Evolutionary conservation across 1,284 basidiomycete species (phyloP).

Genomic region (Moniliophthora roreri): DNA sequence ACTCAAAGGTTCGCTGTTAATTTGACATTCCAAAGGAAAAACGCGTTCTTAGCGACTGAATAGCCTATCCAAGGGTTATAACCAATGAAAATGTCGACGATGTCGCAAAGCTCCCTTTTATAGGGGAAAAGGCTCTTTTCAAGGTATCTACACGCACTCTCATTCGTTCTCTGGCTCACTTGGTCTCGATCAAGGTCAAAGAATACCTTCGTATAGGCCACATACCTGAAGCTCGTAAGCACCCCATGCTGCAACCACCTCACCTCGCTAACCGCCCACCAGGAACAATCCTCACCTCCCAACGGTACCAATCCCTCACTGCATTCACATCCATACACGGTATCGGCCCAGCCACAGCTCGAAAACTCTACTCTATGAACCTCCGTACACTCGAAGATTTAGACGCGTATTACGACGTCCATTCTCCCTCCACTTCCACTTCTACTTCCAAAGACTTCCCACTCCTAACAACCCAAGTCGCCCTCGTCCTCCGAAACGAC

Average conservation of each 20-base stretch:
- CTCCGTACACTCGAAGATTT: slow-evolving; percentile 63
- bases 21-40: too few species aligned
- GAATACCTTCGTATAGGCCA: slow-evolving; percentile 57
- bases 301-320: slow-evolving; percentile 55
- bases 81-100: slow-evolving; percentile 42
- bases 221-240: slow-evolving; percentile 62
- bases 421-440: slow-evolving; percentile 7
- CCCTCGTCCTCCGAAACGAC: slow-evolving; percentile 52
- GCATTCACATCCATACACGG: slow-evolving; percentile 68
- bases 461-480: slow-evolving; percentile 46
- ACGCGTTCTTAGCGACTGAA: too few species aligned
- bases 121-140: slow-evolving; percentile 59
- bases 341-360: slow-evolving; percentile 68
- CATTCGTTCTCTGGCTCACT: slow-evolving; percentile 16
- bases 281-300: slow-evolving; percentile 49
- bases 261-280: not conserved
- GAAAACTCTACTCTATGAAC: slow-evolving; percentile 58
- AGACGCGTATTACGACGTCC: slow-evolving; percentile 60
- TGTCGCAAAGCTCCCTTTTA: slow-evolving; percentile 51
- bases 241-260: not conserved
- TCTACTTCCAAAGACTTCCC: slow-evolving; percentile 19
- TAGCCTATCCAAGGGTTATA: slow-evolving; percentile 66
- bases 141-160: slow-evolving; percentile 43
- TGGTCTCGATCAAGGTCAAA: slow-evolving; percentile 44
- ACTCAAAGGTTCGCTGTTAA: slow-evolving; percentile 63